These are phyloP conservation scores for Pleurotus salmoneostramineus DNA, from an alignment of 768 basidiomycete species.

Conservation along the genomic window DNA sequence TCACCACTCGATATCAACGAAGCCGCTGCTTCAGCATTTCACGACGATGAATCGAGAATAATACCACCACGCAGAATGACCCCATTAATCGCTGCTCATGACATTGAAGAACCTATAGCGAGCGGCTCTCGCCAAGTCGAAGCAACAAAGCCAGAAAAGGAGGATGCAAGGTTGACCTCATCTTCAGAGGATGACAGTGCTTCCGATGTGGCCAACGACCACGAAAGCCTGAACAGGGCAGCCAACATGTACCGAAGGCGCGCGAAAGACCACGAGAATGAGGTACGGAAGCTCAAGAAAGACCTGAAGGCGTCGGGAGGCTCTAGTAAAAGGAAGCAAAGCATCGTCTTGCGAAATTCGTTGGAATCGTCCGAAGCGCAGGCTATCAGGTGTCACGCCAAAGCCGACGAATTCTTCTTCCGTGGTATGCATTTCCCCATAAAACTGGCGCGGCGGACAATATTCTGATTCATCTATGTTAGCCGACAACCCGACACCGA, in stretches of 20 bases:
- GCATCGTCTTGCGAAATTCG: not conserved
- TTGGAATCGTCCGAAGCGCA: not conserved
- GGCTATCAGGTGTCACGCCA: not conserved
- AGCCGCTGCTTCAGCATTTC: not conserved
- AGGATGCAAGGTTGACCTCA: not conserved
- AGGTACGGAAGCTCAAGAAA: not conserved
- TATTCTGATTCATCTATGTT: not conserved
- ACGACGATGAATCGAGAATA: not conserved
- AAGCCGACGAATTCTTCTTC: not conserved
- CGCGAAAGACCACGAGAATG: not conserved
- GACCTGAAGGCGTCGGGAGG: not conserved
- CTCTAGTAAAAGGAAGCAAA: not conserved
- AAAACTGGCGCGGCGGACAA: not conserved
- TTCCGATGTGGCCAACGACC: not conserved
- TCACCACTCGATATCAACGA: constrained; percentile 3
- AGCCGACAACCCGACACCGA: not conserved
- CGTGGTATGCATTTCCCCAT: not conserved
- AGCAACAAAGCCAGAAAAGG: not conserved
- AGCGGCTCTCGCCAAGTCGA: not conserved
- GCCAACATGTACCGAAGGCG: not conserved
- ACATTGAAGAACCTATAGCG: not conserved
- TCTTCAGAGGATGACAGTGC: not conserved
- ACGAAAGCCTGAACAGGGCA: not conserved
- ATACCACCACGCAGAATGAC: constrained; percentile 1
- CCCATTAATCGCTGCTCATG: not conserved